These are phyloP conservation scores for Trametes sp. DNA, from an alignment of 1,284 basidiomycete genomes.

Conservation along the genomic window DNA sequence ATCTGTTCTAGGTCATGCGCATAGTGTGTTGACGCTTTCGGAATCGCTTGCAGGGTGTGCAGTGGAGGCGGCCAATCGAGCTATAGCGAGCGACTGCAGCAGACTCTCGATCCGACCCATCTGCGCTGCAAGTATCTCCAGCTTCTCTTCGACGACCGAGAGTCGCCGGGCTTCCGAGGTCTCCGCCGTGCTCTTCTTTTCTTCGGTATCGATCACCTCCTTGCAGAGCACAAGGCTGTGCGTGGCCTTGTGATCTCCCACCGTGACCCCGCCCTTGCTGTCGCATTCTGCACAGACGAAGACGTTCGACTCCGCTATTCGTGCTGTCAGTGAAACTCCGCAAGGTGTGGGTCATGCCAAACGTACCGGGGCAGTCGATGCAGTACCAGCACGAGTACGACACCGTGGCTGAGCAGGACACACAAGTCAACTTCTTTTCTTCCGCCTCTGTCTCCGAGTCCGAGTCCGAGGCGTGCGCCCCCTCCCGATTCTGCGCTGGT, in stretches of 20 bases:
- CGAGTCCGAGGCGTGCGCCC: background rate
- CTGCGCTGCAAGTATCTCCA: constrained; percentile 20
- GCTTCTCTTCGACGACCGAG: constrained; percentile 33
- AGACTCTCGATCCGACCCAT: constrained; percentile 31
- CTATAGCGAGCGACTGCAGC: constrained; percentile 9
- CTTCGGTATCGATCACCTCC: constrained; percentile 14
- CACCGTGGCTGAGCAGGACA: constrained; percentile 22
- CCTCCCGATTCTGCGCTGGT: background rate
- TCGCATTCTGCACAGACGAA: constrained; percentile 35
- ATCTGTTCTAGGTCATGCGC: too few species aligned
- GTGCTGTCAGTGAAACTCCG: background rate
- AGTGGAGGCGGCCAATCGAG: too few species aligned
- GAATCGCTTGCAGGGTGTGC: too few species aligned
- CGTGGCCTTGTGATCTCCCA: constrained; percentile 12
- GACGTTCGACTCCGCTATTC: constrained; percentile 10
- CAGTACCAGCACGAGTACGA: constrained; percentile 40
- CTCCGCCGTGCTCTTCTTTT: background rate
- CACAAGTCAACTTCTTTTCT: constrained; percentile 14
- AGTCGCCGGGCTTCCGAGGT: constrained; percentile 29
- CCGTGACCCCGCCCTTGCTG: constrained; percentile 19
- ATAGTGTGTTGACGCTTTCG: too few species aligned
- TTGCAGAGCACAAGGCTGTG: constrained; percentile 37
- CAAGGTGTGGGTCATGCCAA: too few species aligned
- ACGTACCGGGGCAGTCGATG: constrained; percentile 34
- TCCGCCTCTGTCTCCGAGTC: constrained; percentile 8